Evolutionary conservation across 805 yeast genomes (phyloP).

Genomic region (Wickerhamiella alocasiicola): DNA sequence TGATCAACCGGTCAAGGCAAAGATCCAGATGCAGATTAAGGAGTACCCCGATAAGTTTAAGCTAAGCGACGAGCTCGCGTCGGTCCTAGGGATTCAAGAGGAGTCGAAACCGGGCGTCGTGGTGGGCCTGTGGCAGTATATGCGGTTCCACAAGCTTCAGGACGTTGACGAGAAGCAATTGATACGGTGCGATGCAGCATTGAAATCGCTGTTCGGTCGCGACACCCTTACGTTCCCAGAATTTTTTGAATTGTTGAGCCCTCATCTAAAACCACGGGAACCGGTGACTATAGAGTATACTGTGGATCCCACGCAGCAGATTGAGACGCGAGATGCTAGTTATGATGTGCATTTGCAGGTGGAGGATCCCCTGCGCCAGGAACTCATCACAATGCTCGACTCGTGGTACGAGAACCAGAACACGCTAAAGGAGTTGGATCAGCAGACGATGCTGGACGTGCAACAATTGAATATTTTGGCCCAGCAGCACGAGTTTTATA

Average conservation of each 20-base stretch:
- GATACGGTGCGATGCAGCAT: constrained; percentile 38
- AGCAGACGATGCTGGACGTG: constrained; percentile 34
- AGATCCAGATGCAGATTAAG: constrained; percentile 70
- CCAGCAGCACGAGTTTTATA: constrained; percentile 67
- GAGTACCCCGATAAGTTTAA: constrained; percentile 56
- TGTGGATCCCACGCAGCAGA: constrained; percentile 61
- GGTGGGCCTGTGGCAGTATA: constrained; percentile 67
- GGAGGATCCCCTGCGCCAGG: constrained; percentile 29
- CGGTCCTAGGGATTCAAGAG: constrained; percentile 61
- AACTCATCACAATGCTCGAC: constrained; percentile 29
- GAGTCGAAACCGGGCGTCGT: constrained; percentile 79
- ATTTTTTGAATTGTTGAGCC: constrained; percentile 53
- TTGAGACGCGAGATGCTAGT: constrained; percentile 63
- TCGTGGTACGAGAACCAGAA: constrained; percentile 32
- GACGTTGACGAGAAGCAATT: constrained; percentile 43
- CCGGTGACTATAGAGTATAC: constrained; percentile 71
- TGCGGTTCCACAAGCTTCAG: constrained; percentile 51
- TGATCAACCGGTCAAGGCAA: constrained; percentile 46
- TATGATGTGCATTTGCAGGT: constrained; percentile 59
- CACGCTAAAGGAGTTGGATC: constrained; percentile 33
- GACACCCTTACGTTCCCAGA: constrained; percentile 53
- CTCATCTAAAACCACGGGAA: constrained; percentile 60
- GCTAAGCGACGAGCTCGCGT: constrained; percentile 53
- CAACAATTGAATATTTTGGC: constrained; percentile 40
- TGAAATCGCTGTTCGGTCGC: constrained; percentile 34